Evolutionary conservation across 495 filamentous ascomycete genomes (phyloP).

Genomic region (Cryomyces minteri): DNA sequence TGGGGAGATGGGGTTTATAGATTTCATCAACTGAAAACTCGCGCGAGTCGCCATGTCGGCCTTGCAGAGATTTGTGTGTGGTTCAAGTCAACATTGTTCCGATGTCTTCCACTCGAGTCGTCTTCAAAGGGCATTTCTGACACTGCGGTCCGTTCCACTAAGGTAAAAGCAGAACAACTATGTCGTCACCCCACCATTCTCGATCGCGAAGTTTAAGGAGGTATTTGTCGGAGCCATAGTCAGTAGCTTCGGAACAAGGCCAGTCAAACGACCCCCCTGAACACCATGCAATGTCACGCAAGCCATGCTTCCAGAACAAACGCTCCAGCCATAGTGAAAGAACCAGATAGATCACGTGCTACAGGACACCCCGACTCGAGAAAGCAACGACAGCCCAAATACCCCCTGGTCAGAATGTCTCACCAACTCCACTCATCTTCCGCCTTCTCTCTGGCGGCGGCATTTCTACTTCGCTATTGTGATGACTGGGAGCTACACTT

Average conservation of each 20-base stretch:
- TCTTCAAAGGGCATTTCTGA: too few relatives aligned
- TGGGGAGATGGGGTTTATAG: too few relatives aligned
- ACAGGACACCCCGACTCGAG: not conserved
- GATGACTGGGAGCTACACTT: not conserved
- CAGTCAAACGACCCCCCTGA: not conserved
- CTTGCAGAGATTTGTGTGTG: too few relatives aligned
- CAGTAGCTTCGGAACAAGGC: not conserved
- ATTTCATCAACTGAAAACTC: too few relatives aligned
- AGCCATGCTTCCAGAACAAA: not conserved
- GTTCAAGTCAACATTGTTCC: too few relatives aligned
- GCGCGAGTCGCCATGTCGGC: too few relatives aligned
- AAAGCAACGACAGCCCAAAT: not conserved
- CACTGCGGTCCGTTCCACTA: too few relatives aligned
- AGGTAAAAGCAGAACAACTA: too few relatives aligned
- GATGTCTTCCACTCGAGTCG: too few relatives aligned
- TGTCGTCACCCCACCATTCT: too few relatives aligned
- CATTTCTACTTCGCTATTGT: slow-evolving; percentile 30
- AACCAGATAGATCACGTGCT: not conserved
- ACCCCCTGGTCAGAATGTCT: slow-evolving; percentile 33
- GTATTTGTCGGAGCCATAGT: not conserved
- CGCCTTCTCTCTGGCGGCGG: slow-evolving; percentile 29
- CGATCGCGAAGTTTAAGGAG: too few relatives aligned
- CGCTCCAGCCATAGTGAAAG: not conserved
- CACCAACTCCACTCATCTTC: slow-evolving; percentile 42
- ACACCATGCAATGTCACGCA: not conserved